These are phyloP conservation scores for Dioscorea zingiberensis DNA, from an alignment of 106 monocot species.

Conservation along the genomic window DNA sequence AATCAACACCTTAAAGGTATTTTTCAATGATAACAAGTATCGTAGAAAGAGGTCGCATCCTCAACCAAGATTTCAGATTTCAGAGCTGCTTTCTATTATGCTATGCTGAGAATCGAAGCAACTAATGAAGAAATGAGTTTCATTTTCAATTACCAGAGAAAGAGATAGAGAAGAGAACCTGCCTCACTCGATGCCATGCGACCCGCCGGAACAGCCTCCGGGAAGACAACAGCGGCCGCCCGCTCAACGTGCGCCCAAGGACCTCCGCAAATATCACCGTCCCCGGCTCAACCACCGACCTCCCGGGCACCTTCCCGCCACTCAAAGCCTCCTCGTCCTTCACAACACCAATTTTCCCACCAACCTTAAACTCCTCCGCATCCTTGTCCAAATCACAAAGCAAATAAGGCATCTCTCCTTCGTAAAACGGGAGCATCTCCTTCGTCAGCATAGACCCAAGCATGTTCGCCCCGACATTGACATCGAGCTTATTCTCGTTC, in stretches of 20 bases:
- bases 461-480: constrained; percentile 70
- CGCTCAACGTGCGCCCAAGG: constrained; percentile 78
- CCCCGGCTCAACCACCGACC: constrained; percentile 61
- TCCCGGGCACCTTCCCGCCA: constrained; percentile 21
- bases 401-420: constrained; percentile 39
- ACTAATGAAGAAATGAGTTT: too few species aligned
- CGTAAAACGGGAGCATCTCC: constrained; percentile 67
- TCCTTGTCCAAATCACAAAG: constrained; percentile 55
- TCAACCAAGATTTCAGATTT: too few species aligned
- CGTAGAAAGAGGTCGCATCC: too few species aligned
- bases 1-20: too few species aligned
- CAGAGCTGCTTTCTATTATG: too few species aligned
- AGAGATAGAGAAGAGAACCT: constrained; percentile 55
- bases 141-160: neutral
- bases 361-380: constrained; percentile 24
- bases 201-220: constrained; percentile 74
- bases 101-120: too few species aligned
- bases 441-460: constrained; percentile 83
- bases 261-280: constrained; percentile 82
- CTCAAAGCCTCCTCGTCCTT: constrained; percentile 60
- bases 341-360: constrained; percentile 62
- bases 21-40: too few species aligned
- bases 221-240: constrained; percentile 73
- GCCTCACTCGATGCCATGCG: constrained; percentile 94
- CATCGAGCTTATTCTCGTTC: constrained; percentile 74